Base-by-base conservation (phyloP, 768 basidiomycete genomes). In the Podaxis pistillaris region DNA sequence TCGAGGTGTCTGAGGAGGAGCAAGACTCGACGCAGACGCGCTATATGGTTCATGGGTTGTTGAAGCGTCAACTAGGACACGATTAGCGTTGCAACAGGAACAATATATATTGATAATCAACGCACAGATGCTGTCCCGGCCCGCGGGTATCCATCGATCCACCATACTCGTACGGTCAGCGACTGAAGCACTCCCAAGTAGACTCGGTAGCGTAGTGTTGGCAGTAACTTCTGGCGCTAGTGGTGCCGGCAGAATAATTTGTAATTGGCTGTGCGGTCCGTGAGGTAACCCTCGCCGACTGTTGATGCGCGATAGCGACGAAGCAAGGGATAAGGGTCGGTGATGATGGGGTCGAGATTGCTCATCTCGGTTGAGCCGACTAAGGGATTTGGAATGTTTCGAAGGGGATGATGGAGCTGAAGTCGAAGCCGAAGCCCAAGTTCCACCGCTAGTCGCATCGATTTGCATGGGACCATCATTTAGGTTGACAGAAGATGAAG, bases 201-300 rank as follows among this genome's bases (percentile, higher is more conserved):
- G 24, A 15, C 41, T 50, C 17, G 53, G 61, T 49, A 37, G 50
- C 26, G 26, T 36, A 2, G 47, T 1, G 37, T 12, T 55, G 1
- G 50, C 22, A 12, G 26, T 1, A 3, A 71, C 44, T 71, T 70
- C 11, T 81, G 64, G 76, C 1, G 82, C 83, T 17, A 93, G 80
- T 1, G 89, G 90, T 0, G 83, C 72, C 0, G 91, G 91, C 3
- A 91, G 76, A 15, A 93, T 74, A 57, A 92, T 86, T 67, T 90
- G 84, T 58, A 91, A 74, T 59, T 80, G 80, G 69, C 79, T 87
- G 62, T 83, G 81, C 0, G 81, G 83, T 4, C 79, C 77, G 69
- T 92, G 89, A 22, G 90, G 89, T 1, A 81, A 72, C 37, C 88
- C 88, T 17, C 83, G 79, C 26, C 86, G 68, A 40, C 75, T 75